Conservation (phyloP, 495 filamentous ascomycete genomes). For the Penicillium longicatenatum region DNA sequence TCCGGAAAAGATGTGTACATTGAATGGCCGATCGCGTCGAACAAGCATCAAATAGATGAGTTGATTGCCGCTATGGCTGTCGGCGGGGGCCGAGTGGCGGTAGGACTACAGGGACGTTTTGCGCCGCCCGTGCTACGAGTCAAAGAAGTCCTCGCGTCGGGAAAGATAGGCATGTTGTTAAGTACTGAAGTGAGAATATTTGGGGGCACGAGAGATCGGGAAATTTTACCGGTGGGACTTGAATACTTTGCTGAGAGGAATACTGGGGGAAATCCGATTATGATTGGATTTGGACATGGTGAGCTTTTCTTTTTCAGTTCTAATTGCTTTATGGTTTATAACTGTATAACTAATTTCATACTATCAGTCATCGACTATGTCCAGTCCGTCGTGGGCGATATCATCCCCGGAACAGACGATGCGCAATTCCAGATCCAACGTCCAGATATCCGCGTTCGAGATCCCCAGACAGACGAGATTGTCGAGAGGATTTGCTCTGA, state of each 20-base stretch:
- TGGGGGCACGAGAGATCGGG: neutral
- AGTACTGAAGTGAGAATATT: neutral
- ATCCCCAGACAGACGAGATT: neutral
- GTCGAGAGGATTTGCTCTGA: neutral
- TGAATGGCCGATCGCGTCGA: neutral
- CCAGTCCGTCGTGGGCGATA: conserved; percentile 1
- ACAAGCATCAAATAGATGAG: neutral
- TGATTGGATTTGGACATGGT: conserved; percentile 2
- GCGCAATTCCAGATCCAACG: neutral
- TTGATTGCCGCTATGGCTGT: neutral
- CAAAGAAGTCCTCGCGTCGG: neutral
- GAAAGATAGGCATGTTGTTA: neutral
- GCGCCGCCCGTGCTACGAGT: neutral
- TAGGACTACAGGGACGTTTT: conserved; percentile 1
- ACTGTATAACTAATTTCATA: neutral
- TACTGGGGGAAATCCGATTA: neutral
- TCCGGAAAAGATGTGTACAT: conserved; percentile 1
- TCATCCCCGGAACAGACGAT: conserved; percentile 1
- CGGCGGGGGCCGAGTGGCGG: neutral
- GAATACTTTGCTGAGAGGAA: neutral
- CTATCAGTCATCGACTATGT: neutral
- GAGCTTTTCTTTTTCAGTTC: no score
- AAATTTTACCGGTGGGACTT: neutral
- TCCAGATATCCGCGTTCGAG: conserved; percentile 1
- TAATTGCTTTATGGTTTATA: no score